Evolutionary conservation across 169 alveolate genomes (phyloP).

Genomic region (Plasmodium knowlesi): DNA sequence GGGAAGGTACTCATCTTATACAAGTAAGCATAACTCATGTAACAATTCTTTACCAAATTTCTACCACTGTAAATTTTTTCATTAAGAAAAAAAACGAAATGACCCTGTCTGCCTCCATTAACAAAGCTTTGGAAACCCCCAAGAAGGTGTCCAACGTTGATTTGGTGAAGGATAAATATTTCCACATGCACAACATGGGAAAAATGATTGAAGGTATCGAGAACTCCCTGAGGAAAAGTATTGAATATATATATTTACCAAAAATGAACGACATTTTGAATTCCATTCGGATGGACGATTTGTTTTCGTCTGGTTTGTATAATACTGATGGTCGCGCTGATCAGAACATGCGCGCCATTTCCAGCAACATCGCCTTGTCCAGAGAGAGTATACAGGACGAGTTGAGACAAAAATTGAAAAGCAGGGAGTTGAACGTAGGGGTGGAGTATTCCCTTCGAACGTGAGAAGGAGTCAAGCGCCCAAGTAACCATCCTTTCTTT

Average conservation of each 20-base stretch:
- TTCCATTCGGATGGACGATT: constrained; percentile 28
- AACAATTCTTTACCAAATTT: constrained; percentile 38
- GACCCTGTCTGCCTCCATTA: constrained; percentile 48
- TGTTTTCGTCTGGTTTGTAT: not conserved
- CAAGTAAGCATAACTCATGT: constrained; percentile 48
- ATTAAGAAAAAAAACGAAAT: constrained; percentile 20
- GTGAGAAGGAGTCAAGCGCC: not conserved
- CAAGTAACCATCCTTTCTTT: not conserved
- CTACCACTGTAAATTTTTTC: constrained; percentile 40
- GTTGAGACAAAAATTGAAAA: constrained; percentile 11
- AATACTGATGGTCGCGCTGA: not conserved
- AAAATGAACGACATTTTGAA: constrained; percentile 47
- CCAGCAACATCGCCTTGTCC: not conserved
- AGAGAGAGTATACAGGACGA: constrained; percentile 40
- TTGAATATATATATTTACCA: constrained; percentile 45
- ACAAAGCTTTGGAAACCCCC: constrained; percentile 66
- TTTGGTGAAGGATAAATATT: constrained; percentile 50
- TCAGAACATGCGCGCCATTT: not conserved
- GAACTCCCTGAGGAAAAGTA: constrained; percentile 53
- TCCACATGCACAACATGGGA: constrained; percentile 63
- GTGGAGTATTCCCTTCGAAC: constrained; percentile 25
- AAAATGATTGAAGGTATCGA: constrained; percentile 63
- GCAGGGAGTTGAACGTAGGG: not conserved
- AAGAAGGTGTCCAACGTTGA: constrained; percentile 31
- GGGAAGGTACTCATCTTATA: constrained; percentile 72